These are phyloP conservation scores for Chaetomium sp. DNA, from an alignment of 2,329 filamentous ascomycete species.

Conservation along the genomic window DNA sequence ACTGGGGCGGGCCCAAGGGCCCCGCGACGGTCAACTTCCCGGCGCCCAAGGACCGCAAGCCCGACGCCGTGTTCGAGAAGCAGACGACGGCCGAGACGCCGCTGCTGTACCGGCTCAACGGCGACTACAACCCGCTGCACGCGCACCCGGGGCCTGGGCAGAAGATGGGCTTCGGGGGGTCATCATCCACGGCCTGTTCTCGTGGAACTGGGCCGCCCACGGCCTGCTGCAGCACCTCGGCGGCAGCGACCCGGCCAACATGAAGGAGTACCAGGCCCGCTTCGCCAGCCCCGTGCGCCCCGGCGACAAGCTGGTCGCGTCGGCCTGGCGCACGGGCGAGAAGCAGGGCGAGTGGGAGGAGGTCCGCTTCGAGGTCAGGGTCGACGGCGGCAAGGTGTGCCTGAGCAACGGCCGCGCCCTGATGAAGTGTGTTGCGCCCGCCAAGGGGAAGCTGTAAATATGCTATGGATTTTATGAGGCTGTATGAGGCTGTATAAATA, in stretches of 20 bases:
- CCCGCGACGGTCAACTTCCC: constrained; percentile 78
- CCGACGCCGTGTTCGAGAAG: constrained; percentile 70
- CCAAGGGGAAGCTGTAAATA: constrained; percentile 64
- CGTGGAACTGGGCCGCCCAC: constrained; percentile 79
- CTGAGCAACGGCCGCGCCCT: constrained; percentile 84
- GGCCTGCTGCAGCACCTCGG: constrained; percentile 73
- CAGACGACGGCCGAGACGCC: constrained; percentile 74
- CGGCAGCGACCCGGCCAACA: constrained; percentile 74
- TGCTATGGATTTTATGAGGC: not conserved
- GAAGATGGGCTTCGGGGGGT: constrained; percentile 90
- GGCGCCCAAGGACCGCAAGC: constrained; percentile 66
- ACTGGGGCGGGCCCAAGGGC: constrained; percentile 89
- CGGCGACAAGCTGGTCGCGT: constrained; percentile 77
- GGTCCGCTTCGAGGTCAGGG: constrained; percentile 75
- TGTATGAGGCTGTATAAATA: constrained; percentile 10
- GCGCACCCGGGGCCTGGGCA: constrained; percentile 80
- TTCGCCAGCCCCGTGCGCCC: constrained; percentile 85
- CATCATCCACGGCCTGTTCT: constrained; percentile 88
- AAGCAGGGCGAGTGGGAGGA: constrained; percentile 74
- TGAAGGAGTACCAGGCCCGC: constrained; percentile 85
- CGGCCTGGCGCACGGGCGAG: constrained; percentile 78
- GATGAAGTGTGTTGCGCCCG: constrained; percentile 63
- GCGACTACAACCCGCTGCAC: constrained; percentile 93
- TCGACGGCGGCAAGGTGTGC: constrained; percentile 80
- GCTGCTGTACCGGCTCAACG: constrained; percentile 80